phyloP scores from a whole-genome alignment of 2,329 filamentous ascomycete species.

The Penicillium sp. region DNA sequence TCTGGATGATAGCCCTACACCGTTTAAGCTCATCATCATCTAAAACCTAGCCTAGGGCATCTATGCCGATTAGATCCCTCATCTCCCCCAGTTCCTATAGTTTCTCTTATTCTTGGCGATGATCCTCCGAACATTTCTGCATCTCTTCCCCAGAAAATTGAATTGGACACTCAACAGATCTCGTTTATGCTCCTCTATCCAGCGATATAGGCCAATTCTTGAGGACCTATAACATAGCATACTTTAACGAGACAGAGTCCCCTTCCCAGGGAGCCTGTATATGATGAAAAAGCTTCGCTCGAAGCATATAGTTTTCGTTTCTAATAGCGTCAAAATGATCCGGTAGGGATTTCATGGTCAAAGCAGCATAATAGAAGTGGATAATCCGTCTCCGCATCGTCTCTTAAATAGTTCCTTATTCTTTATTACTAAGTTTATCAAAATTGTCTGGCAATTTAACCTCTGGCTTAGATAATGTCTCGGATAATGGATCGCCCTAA shows the following conservation, averaged over 20 bases:
- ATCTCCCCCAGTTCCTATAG: conserved; percentile 23
- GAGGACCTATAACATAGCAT: conserved; percentile 22
- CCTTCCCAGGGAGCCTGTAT: conserved; percentile 32
- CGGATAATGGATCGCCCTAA: too few relatives aligned
- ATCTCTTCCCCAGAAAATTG: conserved; percentile 23
- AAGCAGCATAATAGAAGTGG: conserved; percentile 27
- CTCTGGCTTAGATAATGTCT: too few relatives aligned
- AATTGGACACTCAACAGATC: conserved; percentile 20
- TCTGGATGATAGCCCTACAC: conserved; percentile 16
- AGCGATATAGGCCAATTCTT: conserved; percentile 25
- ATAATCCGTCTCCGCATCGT: conserved; percentile 22
- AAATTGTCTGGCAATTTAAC: too few relatives aligned
- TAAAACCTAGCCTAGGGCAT: conserved; percentile 29
- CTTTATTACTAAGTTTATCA: conserved; percentile 18
- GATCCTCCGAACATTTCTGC: conserved; percentile 7
- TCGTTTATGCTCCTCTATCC: conserved; percentile 3
- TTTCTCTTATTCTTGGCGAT: conserved; percentile 22
- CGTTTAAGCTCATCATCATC: conserved; percentile 25
- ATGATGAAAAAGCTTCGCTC: conserved; percentile 26
- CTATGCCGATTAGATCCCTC: conserved; percentile 25
- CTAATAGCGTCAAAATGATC: conserved; percentile 27
- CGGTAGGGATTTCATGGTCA: conserved; percentile 24
- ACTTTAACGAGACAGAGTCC: conserved; percentile 25
- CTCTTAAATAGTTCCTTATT: conserved; percentile 24
- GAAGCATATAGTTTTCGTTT: conserved; percentile 21